A percentile compares a stretch with the other conserved stretches of the same genome.
phyloP scores from a whole-genome alignment of 2,329 filamentous ascomycete genomes.

The Fusarium subtropicale region DNA sequence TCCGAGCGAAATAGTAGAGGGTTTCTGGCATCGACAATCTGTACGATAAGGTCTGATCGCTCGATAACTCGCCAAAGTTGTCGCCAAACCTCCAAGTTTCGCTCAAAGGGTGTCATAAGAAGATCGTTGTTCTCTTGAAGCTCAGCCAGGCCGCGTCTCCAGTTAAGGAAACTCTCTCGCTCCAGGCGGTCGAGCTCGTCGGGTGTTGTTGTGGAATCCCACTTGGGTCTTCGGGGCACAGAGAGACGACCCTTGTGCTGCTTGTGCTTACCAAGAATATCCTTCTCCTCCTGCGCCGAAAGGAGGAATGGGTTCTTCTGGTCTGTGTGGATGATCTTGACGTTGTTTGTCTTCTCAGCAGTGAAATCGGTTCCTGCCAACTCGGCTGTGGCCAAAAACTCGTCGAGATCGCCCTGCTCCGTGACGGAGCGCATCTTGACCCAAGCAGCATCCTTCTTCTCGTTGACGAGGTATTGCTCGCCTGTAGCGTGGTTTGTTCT shows the following conservation, averaged over 20 bases:
- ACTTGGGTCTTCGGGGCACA: constrained; percentile 88
- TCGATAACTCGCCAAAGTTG: constrained; percentile 99
- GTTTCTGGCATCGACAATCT: constrained; percentile 98
- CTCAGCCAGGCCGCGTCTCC: constrained; percentile 91
- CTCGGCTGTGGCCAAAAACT: constrained; percentile 95
- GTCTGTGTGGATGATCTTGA: constrained; percentile 97
- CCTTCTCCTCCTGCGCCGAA: constrained; percentile 84
- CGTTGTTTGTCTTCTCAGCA: constrained; percentile 98
- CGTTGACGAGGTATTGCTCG: constrained; percentile 92
- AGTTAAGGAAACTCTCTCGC: constrained; percentile 83
- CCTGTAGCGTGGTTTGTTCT: constrained; percentile 83
- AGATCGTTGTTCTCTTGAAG: constrained; percentile 94
- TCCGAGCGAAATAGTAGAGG: constrained; percentile 94
- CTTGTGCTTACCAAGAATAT: constrained; percentile 82
- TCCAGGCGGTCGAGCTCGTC: constrained; percentile 83
- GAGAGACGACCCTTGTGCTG: constrained; percentile 83
- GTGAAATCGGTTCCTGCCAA: constrained; percentile 99
- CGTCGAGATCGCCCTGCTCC: constrained; percentile 94
- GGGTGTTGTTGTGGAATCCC: constrained; percentile 87
- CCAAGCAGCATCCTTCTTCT: constrained; percentile 91
- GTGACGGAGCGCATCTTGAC: constrained; percentile 99
- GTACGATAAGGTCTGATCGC: constrained; percentile 92
- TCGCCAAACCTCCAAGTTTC: constrained; percentile 97
- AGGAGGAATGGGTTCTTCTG: constrained; percentile 96
- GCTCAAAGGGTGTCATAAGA: constrained; percentile 97